Evolutionary conservation across 192 early-diverging fungal species (phyloP).

Genomic region (Coemansia reversa): DNA sequence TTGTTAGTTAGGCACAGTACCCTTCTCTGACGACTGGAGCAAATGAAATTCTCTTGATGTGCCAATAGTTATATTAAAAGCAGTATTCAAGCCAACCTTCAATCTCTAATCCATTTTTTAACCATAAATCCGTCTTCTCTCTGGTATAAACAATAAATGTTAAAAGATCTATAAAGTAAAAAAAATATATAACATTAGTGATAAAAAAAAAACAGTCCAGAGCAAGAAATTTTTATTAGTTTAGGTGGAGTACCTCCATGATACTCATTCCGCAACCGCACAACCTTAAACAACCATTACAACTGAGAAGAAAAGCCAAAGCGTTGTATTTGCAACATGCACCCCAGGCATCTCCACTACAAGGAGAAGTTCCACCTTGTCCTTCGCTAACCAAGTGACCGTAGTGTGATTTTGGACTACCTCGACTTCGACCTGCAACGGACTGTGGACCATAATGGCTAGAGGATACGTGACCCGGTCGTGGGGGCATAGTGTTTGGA

Average conservation of each 20-base stretch:
- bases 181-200: not conserved
- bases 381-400: conserved; percentile 44
- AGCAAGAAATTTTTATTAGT: conserved; percentile 9
- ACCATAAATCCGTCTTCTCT: too few species aligned
- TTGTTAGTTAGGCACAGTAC: too few species aligned
- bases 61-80: too few species aligned
- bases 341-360: conserved; percentile 42
- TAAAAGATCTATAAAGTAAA: too few species aligned
- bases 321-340: conserved; percentile 53
- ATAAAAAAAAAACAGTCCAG: conserved; percentile 2
- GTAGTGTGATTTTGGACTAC: conserved; percentile 26
- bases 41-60: too few species aligned
- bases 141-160: too few species aligned
- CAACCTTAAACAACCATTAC: conserved; percentile 46
- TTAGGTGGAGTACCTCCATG: conserved; percentile 31
- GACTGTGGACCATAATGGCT: conserved; percentile 6
- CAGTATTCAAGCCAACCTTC: too few species aligned
- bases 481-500: not conserved
- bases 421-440: conserved; percentile 3
- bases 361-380: conserved; percentile 18
- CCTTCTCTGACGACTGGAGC: too few species aligned
- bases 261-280: conserved; percentile 48
- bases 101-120: too few species aligned
- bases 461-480: conserved; percentile 15
- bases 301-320: conserved; percentile 42